Base-by-base conservation (phyloP, 1,284 basidiomycete species). In the Ustanciosporium gigantosporum region DNA sequence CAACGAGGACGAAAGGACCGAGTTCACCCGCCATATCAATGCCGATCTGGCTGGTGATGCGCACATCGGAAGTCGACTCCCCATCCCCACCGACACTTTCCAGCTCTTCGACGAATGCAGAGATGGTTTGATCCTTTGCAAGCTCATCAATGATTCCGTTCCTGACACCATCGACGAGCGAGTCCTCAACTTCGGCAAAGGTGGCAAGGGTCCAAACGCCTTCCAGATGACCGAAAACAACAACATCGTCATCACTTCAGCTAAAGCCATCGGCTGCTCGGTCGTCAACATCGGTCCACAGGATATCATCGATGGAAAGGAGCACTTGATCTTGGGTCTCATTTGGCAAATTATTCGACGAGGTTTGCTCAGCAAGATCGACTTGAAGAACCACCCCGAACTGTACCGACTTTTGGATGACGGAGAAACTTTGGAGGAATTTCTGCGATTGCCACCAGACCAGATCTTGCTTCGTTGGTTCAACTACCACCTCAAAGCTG, bases 221-320 rank as follows among this genome's bases (percentile, higher is more conserved):
- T 98, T 98, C 86, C 92, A 97, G 77, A 96, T 96, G 79, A 97
- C 94, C 0, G 94, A 98, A 80, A 98, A 98, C 83, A 97, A 98
- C 83, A 98, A 97, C 81, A 94, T 98, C 71, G 94, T 98, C 77
- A 96, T 98, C 80, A 89, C 90, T 9, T 98, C 95, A 25, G 87
- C 94, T 34, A 94, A 96, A 80, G 94, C 90, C 79, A 97, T 98
- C 67, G 94, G 94, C 27, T 96, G 95, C 79, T 93, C 90, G 7
- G 92, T 97, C 41, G 94, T 98, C 79, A 98, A 98, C 81, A 96
- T 98, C 66, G 94, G 95, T 27, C 88, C 94, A 0, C 84, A 86
- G 17, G 94, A 98, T 80, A 82, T 98, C 50, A 85, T 91, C 36
- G 93, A 96, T 60, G 93, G 94, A 7, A 83, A 90, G 51, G 94